Conservation (phyloP, 1,139 yeast species). For the Ogataea hybrid region DNA sequence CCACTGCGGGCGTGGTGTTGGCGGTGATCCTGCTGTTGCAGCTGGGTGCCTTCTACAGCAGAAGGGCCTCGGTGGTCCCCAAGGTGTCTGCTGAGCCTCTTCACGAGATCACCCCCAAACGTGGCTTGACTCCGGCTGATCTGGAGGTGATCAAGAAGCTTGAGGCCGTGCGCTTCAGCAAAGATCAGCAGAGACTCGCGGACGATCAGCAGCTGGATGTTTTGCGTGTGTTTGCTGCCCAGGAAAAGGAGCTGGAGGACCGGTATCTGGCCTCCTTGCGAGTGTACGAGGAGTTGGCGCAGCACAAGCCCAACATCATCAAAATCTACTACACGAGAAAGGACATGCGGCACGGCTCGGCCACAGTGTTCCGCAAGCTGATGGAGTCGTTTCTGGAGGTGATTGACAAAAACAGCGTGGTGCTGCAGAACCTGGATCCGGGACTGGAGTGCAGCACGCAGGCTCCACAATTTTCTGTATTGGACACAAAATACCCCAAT, state of each 20-base stretch:
- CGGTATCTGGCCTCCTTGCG: conserved; percentile 1
- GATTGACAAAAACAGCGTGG: conserved; percentile 2
- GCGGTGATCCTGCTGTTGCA: background rate
- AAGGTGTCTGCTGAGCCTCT: background rate
- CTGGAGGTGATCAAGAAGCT: conserved; percentile 1
- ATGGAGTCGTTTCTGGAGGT: conserved; percentile 5
- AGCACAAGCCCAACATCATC: conserved; percentile 8
- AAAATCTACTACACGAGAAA: conserved; percentile 2
- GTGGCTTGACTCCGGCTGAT: conserved; percentile 1
- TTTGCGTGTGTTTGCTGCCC: background rate
- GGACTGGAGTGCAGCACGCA: background rate
- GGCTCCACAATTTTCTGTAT: background rate
- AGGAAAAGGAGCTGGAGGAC: background rate
- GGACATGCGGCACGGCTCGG: conserved; percentile 2
- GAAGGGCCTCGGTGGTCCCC: background rate
- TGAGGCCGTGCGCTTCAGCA: conserved; percentile 8
- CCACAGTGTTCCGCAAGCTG: conserved; percentile 3
- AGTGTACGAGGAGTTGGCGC: conserved; percentile 6
- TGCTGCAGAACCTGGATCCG: background rate
- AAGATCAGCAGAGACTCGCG: conserved; percentile 11
- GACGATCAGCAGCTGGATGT: conserved; percentile 10
- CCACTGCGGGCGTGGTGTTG: background rate
- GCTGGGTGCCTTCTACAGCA: background rate
- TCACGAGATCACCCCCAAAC: background rate
- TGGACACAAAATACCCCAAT: conserved; percentile 7